phyloP scores from a whole-genome alignment of 495 filamentous ascomycete genomes.

The Pseudomonodictys pantanalensis region DNA sequence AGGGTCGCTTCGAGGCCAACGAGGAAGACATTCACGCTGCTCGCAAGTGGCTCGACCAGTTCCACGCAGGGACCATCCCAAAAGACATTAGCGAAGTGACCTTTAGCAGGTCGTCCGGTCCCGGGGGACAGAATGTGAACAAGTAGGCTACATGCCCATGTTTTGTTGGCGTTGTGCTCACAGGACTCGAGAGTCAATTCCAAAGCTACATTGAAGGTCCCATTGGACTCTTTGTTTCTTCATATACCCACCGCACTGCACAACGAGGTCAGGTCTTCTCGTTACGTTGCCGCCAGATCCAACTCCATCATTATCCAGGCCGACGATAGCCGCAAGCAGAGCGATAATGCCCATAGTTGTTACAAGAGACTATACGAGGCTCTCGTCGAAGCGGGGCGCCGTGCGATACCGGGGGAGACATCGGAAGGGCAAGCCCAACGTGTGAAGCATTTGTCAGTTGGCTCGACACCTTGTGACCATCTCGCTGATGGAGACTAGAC shows the following conservation, averaged over 20 bases:
- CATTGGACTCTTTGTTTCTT: slow-evolving; percentile 55
- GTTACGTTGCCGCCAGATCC: slow-evolving; percentile 64
- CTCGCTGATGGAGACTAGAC: slow-evolving; percentile 46
- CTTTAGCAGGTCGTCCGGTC: slow-evolving; percentile 85
- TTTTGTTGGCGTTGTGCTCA: slow-evolving; percentile 7
- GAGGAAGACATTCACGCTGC: slow-evolving; percentile 66
- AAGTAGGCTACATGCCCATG: slow-evolving; percentile 60
- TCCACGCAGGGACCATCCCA: slow-evolving; percentile 63
- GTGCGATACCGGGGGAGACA: slow-evolving; percentile 63
- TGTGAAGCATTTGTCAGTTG: slow-evolving; percentile 64
- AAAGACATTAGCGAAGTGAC: slow-evolving; percentile 61
- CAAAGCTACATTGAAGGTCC: slow-evolving; percentile 76
- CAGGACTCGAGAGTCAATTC: slow-evolving; percentile 83
- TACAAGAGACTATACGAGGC: slow-evolving; percentile 60
- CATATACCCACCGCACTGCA: slow-evolving; percentile 70
- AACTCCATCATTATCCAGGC: slow-evolving; percentile 67
- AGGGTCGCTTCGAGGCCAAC: slow-evolving; percentile 10
- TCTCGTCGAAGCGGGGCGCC: slow-evolving; percentile 53
- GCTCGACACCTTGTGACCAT: background rate
- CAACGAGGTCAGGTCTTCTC: slow-evolving; percentile 58
- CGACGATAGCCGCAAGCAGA: slow-evolving; percentile 63
- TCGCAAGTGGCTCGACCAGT: slow-evolving; percentile 69
- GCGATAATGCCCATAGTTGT: slow-evolving; percentile 62
- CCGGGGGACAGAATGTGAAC: slow-evolving; percentile 95
- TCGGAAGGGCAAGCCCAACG: slow-evolving; percentile 56